These are phyloP conservation scores for Neofusicoccum umdonicola DNA, from an alignment of 2,329 filamentous ascomycete species.

Conservation along the genomic window DNA sequence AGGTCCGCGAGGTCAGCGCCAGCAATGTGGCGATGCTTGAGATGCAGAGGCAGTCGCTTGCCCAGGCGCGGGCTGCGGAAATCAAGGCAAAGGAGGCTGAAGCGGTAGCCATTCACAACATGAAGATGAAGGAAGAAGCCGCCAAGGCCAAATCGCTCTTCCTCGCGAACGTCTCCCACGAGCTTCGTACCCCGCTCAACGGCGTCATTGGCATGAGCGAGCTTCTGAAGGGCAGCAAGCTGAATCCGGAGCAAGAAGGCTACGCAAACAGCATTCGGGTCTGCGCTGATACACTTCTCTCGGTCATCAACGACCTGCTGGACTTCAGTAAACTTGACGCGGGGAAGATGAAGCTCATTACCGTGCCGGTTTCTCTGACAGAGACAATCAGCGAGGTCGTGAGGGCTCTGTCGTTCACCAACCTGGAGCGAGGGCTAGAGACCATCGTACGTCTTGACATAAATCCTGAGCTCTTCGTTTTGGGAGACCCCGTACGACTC, in stretches of 20 bases:
- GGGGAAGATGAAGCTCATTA: conserved; percentile 61
- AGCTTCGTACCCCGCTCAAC: conserved; percentile 59
- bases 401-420: conserved; percentile 61
- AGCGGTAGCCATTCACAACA: conserved; percentile 72
- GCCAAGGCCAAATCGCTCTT: conserved; percentile 82
- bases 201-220: conserved; percentile 60
- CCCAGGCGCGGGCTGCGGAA: conserved; percentile 70
- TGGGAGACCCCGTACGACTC: conserved; percentile 52
- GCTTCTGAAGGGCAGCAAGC: conserved; percentile 56
- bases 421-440: conserved; percentile 58
- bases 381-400: conserved; percentile 65
- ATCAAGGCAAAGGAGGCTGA: conserved; percentile 75
- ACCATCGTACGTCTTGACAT: conserved; percentile 58
- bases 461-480: conserved; percentile 53
- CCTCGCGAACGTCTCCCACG: conserved; percentile 53
- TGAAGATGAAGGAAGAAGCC: conserved; percentile 78
- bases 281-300: conserved; percentile 57
- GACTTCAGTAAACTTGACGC: conserved; percentile 54
- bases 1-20: conserved; percentile 73
- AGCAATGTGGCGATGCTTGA: conserved; percentile 76
- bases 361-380: conserved; percentile 48
- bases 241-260: conserved; percentile 59
- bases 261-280: conserved; percentile 64
- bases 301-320: conserved; percentile 54
- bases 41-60: conserved; percentile 70